Conservation (phyloP, 805 yeast genomes). For the Spathaspora passalidarum region DNA sequence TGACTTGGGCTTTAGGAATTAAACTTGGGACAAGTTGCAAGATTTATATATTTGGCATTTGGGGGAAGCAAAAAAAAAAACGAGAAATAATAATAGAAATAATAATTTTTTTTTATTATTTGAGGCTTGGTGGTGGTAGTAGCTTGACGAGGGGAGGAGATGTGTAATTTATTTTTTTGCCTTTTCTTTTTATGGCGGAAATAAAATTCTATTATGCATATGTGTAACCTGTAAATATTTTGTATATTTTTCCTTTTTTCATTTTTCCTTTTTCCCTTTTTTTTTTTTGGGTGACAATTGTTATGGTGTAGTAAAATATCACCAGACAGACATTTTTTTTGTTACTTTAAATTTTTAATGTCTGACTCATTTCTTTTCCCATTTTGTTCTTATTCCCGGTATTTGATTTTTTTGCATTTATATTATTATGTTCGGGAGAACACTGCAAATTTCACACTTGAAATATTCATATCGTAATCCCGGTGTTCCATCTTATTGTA, state of each 20-base stretch:
- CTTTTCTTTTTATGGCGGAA: not conserved
- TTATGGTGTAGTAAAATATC: not conserved
- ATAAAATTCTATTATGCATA: not conserved
- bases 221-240: constrained; percentile 1
- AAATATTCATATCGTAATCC: not conserved
- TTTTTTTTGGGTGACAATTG: not conserved
- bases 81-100: not conserved
- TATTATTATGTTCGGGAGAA: no score
- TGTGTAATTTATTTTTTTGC: not conserved
- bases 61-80: not conserved
- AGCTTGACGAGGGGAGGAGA: not conserved
- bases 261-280: not conserved
- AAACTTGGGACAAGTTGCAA: constrained; percentile 4
- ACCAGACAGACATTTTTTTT: not conserved
- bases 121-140: not conserved
- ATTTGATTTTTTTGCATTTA: not conserved
- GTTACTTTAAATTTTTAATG: no score
- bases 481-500: not conserved
- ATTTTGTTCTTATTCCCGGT: not conserved
- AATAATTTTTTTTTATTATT: not conserved
- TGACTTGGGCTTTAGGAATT: not conserved
- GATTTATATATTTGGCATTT: constrained; percentile 2
- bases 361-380: not conserved
- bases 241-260: not conserved
- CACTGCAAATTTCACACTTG: not conserved